Conservation (phyloP, 2,329 filamentous ascomycete genomes). For the Paraphaeosphaeria minitans region DNA sequence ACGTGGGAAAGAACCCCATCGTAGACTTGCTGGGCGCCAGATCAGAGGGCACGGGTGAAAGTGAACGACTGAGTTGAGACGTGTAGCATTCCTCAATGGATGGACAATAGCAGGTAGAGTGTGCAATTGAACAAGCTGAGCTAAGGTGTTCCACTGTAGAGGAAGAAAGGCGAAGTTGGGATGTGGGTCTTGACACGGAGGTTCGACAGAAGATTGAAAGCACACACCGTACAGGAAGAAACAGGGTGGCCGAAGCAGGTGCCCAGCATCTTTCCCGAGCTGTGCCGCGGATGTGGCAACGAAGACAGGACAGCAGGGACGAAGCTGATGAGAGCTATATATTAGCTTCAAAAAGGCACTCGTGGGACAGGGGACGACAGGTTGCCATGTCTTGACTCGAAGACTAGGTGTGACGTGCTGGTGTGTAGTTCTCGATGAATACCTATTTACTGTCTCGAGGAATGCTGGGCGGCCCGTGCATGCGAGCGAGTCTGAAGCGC, state of each 20-base stretch:
- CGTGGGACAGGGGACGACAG: not conserved
- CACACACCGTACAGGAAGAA: conserved; percentile 35
- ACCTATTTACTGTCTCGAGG: too few relatives aligned
- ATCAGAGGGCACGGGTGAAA: not conserved
- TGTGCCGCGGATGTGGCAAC: not conserved
- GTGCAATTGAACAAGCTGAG: not conserved
- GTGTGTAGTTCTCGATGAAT: too few relatives aligned
- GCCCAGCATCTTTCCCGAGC: not conserved
- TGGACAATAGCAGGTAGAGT: not conserved
- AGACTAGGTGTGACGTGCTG: too few relatives aligned
- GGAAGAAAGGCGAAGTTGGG: not conserved
- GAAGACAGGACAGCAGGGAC: not conserved
- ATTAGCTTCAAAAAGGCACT: not conserved
- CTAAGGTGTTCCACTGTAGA: not conserved
- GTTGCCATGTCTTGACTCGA: not conserved
- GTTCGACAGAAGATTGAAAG: not conserved
- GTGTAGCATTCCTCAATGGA: not conserved
- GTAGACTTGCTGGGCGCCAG: not conserved
- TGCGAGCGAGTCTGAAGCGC: conserved; percentile 14
- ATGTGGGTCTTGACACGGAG: not conserved
- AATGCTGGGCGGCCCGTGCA: conserved; percentile 15
- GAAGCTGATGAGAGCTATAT: not conserved
- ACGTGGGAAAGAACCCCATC: not conserved
- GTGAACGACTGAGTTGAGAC: not conserved
- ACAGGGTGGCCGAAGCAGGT: conserved; percentile 22